phyloP scores from a whole-genome alignment of 495 filamentous ascomycete genomes.

The Barbatosphaeria neglecta region DNA sequence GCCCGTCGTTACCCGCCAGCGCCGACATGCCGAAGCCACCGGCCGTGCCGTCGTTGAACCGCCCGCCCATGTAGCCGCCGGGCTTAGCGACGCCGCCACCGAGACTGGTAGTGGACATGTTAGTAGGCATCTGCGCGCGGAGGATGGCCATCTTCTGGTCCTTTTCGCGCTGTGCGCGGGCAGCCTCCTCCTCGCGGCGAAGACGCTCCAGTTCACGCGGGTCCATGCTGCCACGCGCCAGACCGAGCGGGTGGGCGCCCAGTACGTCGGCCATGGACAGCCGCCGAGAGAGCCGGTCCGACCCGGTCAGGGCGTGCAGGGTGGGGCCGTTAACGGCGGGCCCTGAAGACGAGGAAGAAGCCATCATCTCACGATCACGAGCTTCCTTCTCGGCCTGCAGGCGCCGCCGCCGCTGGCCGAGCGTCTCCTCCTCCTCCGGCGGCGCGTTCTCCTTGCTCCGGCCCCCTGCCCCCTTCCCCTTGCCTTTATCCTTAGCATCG shows the following conservation, averaged over 20 bases:
- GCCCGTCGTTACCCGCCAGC: background rate
- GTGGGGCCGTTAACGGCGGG: slow-evolving; percentile 12
- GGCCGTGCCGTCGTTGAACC: slow-evolving; percentile 40
- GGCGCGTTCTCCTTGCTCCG: slow-evolving; percentile 15
- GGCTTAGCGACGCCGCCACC: slow-evolving; percentile 17
- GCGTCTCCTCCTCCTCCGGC: slow-evolving; percentile 66
- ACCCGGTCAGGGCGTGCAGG: background rate
- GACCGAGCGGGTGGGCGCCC: slow-evolving; percentile 33
- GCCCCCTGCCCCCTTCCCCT: background rate
- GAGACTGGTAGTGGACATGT: slow-evolving; percentile 9
- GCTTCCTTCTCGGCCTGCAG: slow-evolving; percentile 63
- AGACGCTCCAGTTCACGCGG: slow-evolving; percentile 23
- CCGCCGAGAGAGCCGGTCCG: slow-evolving; percentile 15
- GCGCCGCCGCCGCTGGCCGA: slow-evolving; percentile 73
- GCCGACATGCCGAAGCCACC: slow-evolving; percentile 15
- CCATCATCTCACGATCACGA: slow-evolving; percentile 30
- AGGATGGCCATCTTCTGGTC: slow-evolving; percentile 28
- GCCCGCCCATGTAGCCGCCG: slow-evolving; percentile 38
- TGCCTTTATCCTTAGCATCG: slow-evolving; percentile 16
- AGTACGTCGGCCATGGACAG: slow-evolving; percentile 61
- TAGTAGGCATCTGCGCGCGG: slow-evolving; percentile 28
- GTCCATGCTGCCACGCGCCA: slow-evolving; percentile 16
- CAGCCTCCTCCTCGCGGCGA: slow-evolving; percentile 21
- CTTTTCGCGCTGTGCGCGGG: slow-evolving; percentile 17
- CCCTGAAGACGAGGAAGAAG: background rate